A percentile compares a stretch with the other conserved stretches of the same genome.
Conservation (phyloP, 2,329 filamentous ascomycete genomes). For the Neoascochyta sp. region DNA sequence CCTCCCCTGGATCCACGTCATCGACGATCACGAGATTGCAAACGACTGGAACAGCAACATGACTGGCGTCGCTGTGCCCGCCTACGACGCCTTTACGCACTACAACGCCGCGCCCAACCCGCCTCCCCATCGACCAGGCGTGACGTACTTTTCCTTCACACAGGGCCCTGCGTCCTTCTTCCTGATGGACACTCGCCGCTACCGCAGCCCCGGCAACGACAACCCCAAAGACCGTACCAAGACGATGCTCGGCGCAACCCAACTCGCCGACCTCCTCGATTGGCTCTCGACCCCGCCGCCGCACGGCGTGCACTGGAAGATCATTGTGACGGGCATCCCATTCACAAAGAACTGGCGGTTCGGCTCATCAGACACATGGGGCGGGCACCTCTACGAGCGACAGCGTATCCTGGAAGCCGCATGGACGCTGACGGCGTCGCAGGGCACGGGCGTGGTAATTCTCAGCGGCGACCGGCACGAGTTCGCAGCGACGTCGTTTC, state of each 20-base stretch:
- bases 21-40: constrained; percentile 93
- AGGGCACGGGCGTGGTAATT: constrained; percentile 73
- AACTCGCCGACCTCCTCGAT: constrained; percentile 72
- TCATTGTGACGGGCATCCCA: constrained; percentile 83
- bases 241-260: constrained; percentile 79
- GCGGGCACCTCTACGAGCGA: constrained; percentile 81
- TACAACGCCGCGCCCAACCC: constrained; percentile 88
- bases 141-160: constrained; percentile 84
- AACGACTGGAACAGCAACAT: constrained; percentile 89
- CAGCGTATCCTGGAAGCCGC: constrained; percentile 78
- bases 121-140: constrained; percentile 59
- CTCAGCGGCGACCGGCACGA: constrained; percentile 94
- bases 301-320: constrained; percentile 83
- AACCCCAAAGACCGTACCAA: constrained; percentile 63
- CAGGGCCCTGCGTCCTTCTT: constrained; percentile 94
- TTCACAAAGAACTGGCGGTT: constrained; percentile 98
- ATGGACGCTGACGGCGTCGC: constrained; percentile 73
- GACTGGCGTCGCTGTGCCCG: constrained; percentile 73
- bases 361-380: constrained; percentile 88
- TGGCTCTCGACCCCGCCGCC: constrained; percentile 73
- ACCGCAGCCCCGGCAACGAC: constrained; percentile 66
- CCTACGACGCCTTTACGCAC: constrained; percentile 77
- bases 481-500: constrained; percentile 81
- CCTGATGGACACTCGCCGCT: constrained; percentile 85
- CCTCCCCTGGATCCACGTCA: constrained; percentile 94